Evolutionary conservation across 305 asterid genomes (phyloP), one percentile per base, ranked within the genome.

Genomic region (Solanum hybrid): DNA sequence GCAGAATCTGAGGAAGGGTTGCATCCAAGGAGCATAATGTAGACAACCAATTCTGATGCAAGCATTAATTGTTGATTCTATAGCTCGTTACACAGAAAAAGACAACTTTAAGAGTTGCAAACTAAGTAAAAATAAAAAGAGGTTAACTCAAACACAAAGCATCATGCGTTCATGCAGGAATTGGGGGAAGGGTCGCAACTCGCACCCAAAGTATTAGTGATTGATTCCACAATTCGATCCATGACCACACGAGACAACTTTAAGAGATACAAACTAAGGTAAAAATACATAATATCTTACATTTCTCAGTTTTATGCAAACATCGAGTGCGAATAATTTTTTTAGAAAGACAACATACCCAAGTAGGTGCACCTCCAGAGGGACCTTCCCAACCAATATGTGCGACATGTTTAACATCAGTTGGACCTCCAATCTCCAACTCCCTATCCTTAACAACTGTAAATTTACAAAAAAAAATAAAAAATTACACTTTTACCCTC

Each of bases 401-500:
- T 35, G 90, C 89, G n/a, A 91, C 91, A 87, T 91, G 91, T 73
- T 91, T 89, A 74, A 89, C 91, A 91, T 91, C 91, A 61, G 89
- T 91, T 36, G 92, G 92, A 28, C 40, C 69, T 33, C 92, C 89
- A n/a, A 89, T 91, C 67, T 89, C 92, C 26, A 82, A 80, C 22
- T 89, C 92, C 26, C 87, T 88, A 24, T 91, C 90, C 89, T 91
- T 91, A 74, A 89, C 92, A 51, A 91, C 91, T 91, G 82, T 74
- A 82, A 24, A 39, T 33, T 83, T 31, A 10, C 14, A 13, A 51
- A 36, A 29, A 29, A 29, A 29, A 29, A 29, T 29, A 29, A 29
- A 29, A 29, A 29, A 29, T 29, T 31, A 31, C n/a, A 33, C 14
- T 79, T 40, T 88, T 31, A 88, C n/a, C 86, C 40, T 79, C 11